Percentiles rank a stretch among this genome's conserved stretches.
phyloP scores from a whole-genome alignment of 176 grass and related monocot genomes.

The Phoenix roebelenii region DNA sequence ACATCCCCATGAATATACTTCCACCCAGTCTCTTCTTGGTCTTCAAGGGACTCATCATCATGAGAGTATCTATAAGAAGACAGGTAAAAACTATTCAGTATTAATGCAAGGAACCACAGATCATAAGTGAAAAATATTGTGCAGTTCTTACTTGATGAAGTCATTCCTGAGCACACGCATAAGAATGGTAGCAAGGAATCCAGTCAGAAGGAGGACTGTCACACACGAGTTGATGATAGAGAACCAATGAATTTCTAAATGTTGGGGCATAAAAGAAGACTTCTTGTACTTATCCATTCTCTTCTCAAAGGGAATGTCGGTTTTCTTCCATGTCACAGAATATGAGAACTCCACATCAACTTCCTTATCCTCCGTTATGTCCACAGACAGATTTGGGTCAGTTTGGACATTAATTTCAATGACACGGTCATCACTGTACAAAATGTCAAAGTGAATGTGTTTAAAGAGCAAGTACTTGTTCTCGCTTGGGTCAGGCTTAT shows the following conservation, averaged over 20 bases:
- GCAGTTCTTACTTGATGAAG: constrained; percentile 71
- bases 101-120: constrained; percentile 1
- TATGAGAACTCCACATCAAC: constrained; percentile 75
- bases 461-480: constrained; percentile 59
- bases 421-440: constrained; percentile 65
- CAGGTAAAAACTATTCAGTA: too few relatives aligned
- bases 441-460: constrained; percentile 90
- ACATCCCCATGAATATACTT: constrained; percentile 90
- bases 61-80: constrained; percentile 51
- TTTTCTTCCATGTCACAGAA: constrained; percentile 87
- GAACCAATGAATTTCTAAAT: constrained; percentile 98
- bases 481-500: constrained; percentile 29
- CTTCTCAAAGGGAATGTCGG: constrained; percentile 58
- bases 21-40: constrained; percentile 93
- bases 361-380: constrained; percentile 78
- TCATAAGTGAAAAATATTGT: constrained; percentile 5
- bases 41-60: constrained; percentile 78
- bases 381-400: constrained; percentile 58
- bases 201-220: constrained; percentile 73
- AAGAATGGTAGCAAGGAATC: constrained; percentile 83
- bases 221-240: constrained; percentile 95
- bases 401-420: constrained; percentile 79
- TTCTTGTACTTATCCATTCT: constrained; percentile 94
- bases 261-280: constrained; percentile 82
- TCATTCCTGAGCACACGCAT: constrained; percentile 94